Percentiles rank a stretch among this genome's conserved stretches.
phyloP scores from a whole-genome alignment of 2,329 filamentous ascomycete species.

The Penicillium sp. region DNA sequence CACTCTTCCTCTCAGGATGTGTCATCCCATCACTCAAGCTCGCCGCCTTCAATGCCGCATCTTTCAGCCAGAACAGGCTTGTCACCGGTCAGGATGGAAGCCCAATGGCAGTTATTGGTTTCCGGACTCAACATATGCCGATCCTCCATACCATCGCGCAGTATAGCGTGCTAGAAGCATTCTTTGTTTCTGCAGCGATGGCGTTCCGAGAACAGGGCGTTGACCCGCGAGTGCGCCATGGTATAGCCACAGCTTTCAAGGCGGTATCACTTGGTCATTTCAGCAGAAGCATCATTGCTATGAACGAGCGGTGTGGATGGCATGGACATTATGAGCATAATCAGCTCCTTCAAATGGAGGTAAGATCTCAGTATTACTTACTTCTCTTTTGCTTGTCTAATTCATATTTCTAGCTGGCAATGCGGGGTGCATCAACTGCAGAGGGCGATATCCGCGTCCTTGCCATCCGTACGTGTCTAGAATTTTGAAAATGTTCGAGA shows the following conservation, averaged over 20 bases:
- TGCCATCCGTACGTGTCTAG: constrained; percentile 19
- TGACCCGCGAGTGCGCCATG: constrained; percentile 16
- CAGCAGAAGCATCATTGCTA: constrained; percentile 7
- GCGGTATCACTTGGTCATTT: constrained; percentile 11
- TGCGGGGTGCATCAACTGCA: constrained; percentile 9
- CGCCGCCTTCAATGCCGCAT: not conserved
- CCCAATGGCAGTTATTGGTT: not conserved
- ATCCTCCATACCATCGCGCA: not conserved
- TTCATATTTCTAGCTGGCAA: constrained; percentile 1
- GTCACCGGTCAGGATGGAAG: not conserved
- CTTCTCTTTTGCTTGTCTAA: not conserved
- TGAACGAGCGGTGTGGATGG: constrained; percentile 16
- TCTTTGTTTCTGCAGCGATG: constrained; percentile 23
- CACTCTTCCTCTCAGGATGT: constrained; percentile 2
- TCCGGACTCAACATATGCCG: not conserved
- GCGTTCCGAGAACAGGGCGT: constrained; percentile 32
- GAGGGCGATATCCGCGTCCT: constrained; percentile 23
- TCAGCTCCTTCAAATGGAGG: constrained; percentile 11
- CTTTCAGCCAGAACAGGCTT: constrained; percentile 1
- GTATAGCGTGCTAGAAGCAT: not conserved
- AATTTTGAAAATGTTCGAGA: not conserved
- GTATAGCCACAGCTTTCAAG: constrained; percentile 14
- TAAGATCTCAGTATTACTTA: not conserved
- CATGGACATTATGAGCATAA: constrained; percentile 13
- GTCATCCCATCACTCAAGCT: constrained; percentile 3